These are phyloP conservation scores for Trametes maxima DNA, from an alignment of 768 basidiomycete species.

Conservation along the genomic window DNA sequence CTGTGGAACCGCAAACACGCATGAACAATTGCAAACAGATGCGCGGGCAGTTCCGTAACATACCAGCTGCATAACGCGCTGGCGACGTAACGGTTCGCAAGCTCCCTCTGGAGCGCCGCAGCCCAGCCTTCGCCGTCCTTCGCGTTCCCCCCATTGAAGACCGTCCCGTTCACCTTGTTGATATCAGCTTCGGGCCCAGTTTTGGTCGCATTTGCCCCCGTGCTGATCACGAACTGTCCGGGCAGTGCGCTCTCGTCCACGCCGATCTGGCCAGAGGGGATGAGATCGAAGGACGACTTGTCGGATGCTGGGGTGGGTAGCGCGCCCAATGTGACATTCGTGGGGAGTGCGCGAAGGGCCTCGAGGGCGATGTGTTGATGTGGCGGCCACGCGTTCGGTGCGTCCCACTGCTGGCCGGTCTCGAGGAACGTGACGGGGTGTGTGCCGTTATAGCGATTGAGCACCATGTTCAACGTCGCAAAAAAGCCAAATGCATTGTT, in stretches of 20 bases:
- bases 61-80: slow-evolving; percentile 91
- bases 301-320: slow-evolving; percentile 54
- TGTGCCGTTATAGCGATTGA: slow-evolving; percentile 88
- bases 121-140: slow-evolving; percentile 66
- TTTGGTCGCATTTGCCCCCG: slow-evolving; percentile 49
- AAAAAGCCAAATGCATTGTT: slow-evolving; percentile 73
- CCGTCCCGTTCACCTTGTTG: slow-evolving; percentile 54
- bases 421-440: slow-evolving; percentile 78
- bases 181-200: slow-evolving; percentile 62
- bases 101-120: slow-evolving; percentile 60
- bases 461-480: slow-evolving; percentile 70
- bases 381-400: slow-evolving; percentile 89
- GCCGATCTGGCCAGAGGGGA: slow-evolving; percentile 83
- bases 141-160: slow-evolving; percentile 70
- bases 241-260: slow-evolving; percentile 72
- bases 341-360: slow-evolving; percentile 74
- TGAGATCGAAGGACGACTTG: slow-evolving; percentile 63
- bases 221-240: slow-evolving; percentile 55
- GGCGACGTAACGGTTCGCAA: slow-evolving; percentile 84
- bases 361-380: slow-evolving; percentile 81
- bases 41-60: slow-evolving; percentile 25
- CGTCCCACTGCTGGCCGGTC: slow-evolving; percentile 86
- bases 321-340: slow-evolving; percentile 62
- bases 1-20: slow-evolving; percentile 37
- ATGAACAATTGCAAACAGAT: not conserved